Percentiles rank a stretch among this genome's conserved stretches.
phyloP scores from a whole-genome alignment of 2,329 filamentous ascomycete species.

The Rutstroemia sp. region DNA sequence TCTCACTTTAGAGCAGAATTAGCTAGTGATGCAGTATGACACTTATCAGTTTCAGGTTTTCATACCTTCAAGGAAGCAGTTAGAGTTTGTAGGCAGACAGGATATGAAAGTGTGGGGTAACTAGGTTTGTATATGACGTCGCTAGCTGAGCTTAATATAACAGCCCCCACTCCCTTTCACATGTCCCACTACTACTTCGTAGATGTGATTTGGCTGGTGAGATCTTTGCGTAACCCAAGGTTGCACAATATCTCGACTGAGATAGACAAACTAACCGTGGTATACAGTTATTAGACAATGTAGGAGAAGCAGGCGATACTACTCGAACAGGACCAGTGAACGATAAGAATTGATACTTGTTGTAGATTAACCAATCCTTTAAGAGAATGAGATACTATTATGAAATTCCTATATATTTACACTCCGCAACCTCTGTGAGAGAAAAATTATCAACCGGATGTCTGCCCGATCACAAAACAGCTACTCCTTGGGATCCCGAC shows the following conservation, averaged over 20 bases:
- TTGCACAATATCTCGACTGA: too few species aligned
- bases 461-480: background rate
- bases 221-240: too few species aligned
- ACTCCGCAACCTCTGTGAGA: background rate
- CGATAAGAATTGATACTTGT: too few species aligned
- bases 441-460: background rate
- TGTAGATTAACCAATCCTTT: too few species aligned
- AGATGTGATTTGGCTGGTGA: too few species aligned
- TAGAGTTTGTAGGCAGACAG: background rate
- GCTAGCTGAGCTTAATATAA: background rate
- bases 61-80: background rate
- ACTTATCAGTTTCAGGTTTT: background rate
- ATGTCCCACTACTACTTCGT: background rate
- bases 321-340: too few species aligned
- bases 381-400: too few species aligned
- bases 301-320: too few species aligned
- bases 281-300: too few species aligned
- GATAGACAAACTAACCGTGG: too few species aligned
- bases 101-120: constrained; percentile 7
- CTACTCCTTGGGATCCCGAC: constrained; percentile 7
- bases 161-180: background rate
- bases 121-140: constrained; percentile 2
- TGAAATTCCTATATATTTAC: background rate
- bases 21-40: background rate
- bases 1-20: too few species aligned